Percentiles rank a stretch among this genome's conserved stretches.
Evolutionary conservation across 2,329 filamentous ascomycete species (phyloP).

Genomic region (Cladophialophora chaetospira): DNA sequence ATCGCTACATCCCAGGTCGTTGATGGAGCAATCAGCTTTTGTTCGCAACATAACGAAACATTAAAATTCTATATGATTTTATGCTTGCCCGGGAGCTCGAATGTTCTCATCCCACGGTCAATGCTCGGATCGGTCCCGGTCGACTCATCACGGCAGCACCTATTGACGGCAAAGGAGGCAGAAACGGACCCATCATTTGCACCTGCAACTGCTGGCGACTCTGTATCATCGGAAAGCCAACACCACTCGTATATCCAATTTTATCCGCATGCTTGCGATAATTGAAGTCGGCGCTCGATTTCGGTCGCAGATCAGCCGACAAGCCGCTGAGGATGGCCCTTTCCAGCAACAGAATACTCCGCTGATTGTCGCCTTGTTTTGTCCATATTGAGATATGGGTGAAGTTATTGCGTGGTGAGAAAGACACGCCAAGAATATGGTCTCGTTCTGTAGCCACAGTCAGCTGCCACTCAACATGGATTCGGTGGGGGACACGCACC

Average conservation of each 20-base stretch:
- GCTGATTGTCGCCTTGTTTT: conserved; percentile 77
- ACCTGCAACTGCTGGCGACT: background rate
- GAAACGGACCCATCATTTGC: background rate
- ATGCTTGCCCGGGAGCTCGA: no score
- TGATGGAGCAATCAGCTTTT: no score
- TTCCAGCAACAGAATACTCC: conserved; percentile 74
- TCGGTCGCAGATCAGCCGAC: conserved; percentile 70
- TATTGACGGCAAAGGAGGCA: background rate
- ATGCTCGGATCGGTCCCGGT: conserved; percentile 7
- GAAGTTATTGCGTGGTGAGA: conserved; percentile 85
- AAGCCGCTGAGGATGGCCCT: conserved; percentile 73
- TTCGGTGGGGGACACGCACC: conserved; percentile 56
- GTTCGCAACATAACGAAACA: no score
- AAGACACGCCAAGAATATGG: conserved; percentile 81
- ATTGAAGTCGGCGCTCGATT: conserved; percentile 57
- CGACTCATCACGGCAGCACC: conserved; percentile 1
- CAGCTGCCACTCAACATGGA: background rate
- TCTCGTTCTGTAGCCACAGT: conserved; percentile 65
- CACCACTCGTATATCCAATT: conserved; percentile 61
- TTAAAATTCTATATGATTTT: no score
- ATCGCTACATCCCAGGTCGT: conserved; percentile 32
- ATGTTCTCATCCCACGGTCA: conserved; percentile 11
- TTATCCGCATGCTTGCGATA: conserved; percentile 93
- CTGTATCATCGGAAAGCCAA: conserved; percentile 22
- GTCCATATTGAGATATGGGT: conserved; percentile 93